Evolutionary conservation across 2,329 filamentous ascomycete species (phyloP).

Genomic region (Sporothrix pallida): DNA sequence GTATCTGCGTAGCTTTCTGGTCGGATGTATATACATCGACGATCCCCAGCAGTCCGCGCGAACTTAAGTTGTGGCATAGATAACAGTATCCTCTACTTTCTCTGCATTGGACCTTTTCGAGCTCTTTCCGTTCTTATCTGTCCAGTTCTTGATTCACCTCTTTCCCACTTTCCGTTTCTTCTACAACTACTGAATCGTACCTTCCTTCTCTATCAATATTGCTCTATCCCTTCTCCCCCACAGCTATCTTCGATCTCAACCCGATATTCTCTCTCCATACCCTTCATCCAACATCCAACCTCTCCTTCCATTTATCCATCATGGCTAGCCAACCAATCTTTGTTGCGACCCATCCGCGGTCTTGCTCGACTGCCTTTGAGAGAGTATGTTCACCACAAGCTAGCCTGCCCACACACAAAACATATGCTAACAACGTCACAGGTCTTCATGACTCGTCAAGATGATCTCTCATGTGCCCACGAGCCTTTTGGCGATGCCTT

Average conservation of each 20-base stretch:
- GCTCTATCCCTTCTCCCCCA: neutral
- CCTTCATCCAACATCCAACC: neutral
- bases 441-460: constrained; percentile 95
- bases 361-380: constrained; percentile 97
- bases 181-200: neutral
- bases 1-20: neutral
- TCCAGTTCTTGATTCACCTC: neutral
- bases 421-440: constrained; percentile 45
- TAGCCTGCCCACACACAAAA: neutral
- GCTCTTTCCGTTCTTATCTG: neutral
- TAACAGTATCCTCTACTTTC: constrained; percentile 2
- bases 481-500: constrained; percentile 97
- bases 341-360: constrained; percentile 89
- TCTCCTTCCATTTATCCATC: constrained; percentile 21
- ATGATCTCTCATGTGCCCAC: constrained; percentile 82
- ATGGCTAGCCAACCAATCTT: constrained; percentile 89
- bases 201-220: constrained; percentile 1
- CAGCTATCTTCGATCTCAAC: neutral
- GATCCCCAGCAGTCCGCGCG: constrained; percentile 2
- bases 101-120: neutral
- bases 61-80: neutral
- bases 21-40: constrained; percentile 14
- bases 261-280: neutral
- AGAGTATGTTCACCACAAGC: constrained; percentile 61
- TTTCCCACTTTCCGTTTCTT: neutral